phyloP scores from a whole-genome alignment of 2,329 filamentous ascomycete genomes.

The Coniochaeta sp. region DNA sequence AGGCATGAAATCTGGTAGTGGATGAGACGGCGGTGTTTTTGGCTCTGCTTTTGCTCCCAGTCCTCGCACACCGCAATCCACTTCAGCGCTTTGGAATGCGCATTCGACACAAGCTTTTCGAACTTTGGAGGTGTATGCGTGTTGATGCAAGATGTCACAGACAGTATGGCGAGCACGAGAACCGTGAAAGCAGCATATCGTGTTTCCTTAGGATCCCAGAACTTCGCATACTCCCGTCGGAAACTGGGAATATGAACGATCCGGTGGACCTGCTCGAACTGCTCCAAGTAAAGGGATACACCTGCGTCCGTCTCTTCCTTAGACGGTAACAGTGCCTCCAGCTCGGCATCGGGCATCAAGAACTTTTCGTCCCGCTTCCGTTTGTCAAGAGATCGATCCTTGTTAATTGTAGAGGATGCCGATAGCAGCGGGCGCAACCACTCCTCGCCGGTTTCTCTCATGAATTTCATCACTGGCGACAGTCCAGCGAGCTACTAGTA shows the following conservation, averaged over 20 bases:
- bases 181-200: constrained; percentile 48
- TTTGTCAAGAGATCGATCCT: constrained; percentile 47
- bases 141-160: constrained; percentile 47
- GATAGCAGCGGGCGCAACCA: constrained; percentile 46
- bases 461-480: constrained; percentile 40
- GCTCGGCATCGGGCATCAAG: constrained; percentile 35
- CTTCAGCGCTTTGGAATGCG: constrained; percentile 45
- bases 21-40: constrained; percentile 53
- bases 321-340: constrained; percentile 38
- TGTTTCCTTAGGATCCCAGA: constrained; percentile 40
- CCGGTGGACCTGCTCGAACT: constrained; percentile 29
- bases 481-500: constrained; percentile 38
- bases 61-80: constrained; percentile 50
- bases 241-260: constrained; percentile 55
- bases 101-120: constrained; percentile 49
- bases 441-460: constrained; percentile 55
- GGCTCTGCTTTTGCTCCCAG: constrained; percentile 49
- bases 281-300: constrained; percentile 27
- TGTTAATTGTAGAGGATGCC: constrained; percentile 37
- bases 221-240: constrained; percentile 45
- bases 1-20: constrained; percentile 55
- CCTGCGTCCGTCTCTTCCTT: constrained; percentile 23
- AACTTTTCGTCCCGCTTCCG: constrained; percentile 44
- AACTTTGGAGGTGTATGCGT: constrained; percentile 42
- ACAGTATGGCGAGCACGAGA: constrained; percentile 52